These are phyloP conservation scores for Boletus sensibilis DNA, from an alignment of 768 basidiomycete species.

Conservation along the genomic window DNA sequence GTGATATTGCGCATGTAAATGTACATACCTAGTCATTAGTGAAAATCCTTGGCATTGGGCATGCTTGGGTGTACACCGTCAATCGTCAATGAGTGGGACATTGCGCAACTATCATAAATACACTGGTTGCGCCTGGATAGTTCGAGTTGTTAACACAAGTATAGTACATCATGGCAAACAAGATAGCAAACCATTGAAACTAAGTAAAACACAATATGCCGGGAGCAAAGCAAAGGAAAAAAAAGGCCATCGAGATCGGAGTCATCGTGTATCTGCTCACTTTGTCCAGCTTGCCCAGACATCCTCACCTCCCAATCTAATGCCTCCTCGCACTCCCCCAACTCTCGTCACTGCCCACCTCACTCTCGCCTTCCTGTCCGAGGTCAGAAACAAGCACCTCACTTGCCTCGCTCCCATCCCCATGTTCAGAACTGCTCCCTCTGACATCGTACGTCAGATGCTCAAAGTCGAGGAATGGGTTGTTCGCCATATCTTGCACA, in stretches of 20 bases:
- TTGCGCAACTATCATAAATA: not conserved
- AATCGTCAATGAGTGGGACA: not conserved
- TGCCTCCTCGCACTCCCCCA: constrained; percentile 27
- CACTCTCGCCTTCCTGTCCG: constrained; percentile 17
- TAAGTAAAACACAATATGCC: not conserved
- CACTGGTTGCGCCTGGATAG: not conserved
- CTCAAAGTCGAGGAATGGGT: constrained; percentile 28
- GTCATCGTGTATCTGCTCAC: not conserved
- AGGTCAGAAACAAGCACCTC: constrained; percentile 15
- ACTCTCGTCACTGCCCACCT: constrained; percentile 24
- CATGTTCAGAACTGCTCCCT: not conserved
- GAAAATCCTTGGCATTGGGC: not conserved
- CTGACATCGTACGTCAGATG: constrained; percentile 2
- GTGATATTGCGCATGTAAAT: not conserved
- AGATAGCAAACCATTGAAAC: not conserved
- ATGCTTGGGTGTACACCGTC: not conserved
- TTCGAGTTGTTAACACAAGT: not conserved
- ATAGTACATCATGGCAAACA: not conserved
- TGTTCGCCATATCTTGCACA: constrained; percentile 9
- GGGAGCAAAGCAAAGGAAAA: not conserved
- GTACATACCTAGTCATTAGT: not conserved
- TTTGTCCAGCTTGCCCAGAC: not conserved
- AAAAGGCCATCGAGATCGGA: not conserved
- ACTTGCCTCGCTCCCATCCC: constrained; percentile 19
- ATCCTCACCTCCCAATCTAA: constrained; percentile 1